A percentile compares a stretch with the other conserved stretches of the same genome.
Conservation (phyloP, 78 protist genomes). For the Dictyostelium purpureum region DNA sequence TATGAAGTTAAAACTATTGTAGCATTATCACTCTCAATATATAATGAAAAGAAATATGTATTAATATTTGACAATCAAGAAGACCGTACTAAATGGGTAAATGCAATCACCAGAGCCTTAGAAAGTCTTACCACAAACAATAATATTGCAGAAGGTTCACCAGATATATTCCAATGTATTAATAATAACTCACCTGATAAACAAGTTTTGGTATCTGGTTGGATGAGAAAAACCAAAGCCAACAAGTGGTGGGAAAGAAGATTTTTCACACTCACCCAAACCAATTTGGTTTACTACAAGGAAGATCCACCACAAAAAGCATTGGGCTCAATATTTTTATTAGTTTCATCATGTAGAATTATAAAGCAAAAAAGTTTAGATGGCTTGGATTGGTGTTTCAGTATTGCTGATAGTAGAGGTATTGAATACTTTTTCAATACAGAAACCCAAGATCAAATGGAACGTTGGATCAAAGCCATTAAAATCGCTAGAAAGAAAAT, state of each 20-base stretch:
- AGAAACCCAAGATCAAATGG: constrained; percentile 76
- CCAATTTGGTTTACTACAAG: constrained; percentile 50
- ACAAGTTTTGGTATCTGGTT: constrained; percentile 49
- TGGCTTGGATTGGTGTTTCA: constrained; percentile 66
- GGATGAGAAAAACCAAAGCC: constrained; percentile 71
- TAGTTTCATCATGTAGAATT: constrained; percentile 63
- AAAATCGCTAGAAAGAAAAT: constrained; percentile 55
- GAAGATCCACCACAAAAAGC: constrained; percentile 75
- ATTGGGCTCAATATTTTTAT: constrained; percentile 45
- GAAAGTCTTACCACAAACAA: constrained; percentile 7
- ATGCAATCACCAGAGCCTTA: constrained; percentile 14
- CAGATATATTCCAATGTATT: neutral
- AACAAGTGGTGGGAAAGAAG: constrained; percentile 75
- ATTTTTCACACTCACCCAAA: constrained; percentile 40
- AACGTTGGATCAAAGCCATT: constrained; percentile 63
- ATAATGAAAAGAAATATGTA: constrained; percentile 54
- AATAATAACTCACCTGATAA: constrained; percentile 19
- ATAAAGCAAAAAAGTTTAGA: constrained; percentile 70
- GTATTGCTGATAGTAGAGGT: constrained; percentile 57
- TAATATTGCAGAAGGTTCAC: neutral
- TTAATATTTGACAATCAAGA: constrained; percentile 43
- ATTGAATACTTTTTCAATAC: constrained; percentile 71
- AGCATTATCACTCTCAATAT: constrained; percentile 22
- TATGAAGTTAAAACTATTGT: constrained; percentile 11
- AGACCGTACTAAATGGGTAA: constrained; percentile 50